These are phyloP conservation scores for Pythium periplocum DNA, from an alignment of 352 stramenopile species.

Conservation along the genomic window DNA sequence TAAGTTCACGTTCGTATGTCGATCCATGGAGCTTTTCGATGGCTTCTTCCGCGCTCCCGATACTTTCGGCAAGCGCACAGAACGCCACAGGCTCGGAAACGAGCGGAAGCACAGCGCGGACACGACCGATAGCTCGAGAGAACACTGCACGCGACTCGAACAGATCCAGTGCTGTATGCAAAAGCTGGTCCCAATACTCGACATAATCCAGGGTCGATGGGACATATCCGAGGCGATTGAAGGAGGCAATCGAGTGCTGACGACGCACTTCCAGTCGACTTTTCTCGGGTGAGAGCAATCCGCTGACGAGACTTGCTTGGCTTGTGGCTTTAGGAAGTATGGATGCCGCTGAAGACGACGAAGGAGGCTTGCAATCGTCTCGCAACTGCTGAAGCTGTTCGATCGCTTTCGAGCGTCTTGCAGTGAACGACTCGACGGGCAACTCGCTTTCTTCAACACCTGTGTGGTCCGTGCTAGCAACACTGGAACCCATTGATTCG, in stretches of 20 bases:
- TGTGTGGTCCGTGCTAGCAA: background rate
- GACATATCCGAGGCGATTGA: constrained; percentile 57
- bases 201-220: constrained; percentile 37
- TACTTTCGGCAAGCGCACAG: constrained; percentile 51
- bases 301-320: constrained; percentile 16
- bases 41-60: constrained; percentile 38
- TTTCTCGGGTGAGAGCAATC: constrained; percentile 36
- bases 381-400: constrained; percentile 8
- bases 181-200: constrained; percentile 53
- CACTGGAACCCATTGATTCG: background rate
- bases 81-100: constrained; percentile 46
- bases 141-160: constrained; percentile 40
- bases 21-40: constrained; percentile 48
- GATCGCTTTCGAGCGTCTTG: constrained; percentile 7
- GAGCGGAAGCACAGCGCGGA: constrained; percentile 34
- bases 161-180: constrained; percentile 33
- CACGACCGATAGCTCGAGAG: constrained; percentile 32
- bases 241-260: constrained; percentile 60
- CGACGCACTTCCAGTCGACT: constrained; percentile 44
- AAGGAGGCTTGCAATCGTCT: background rate
- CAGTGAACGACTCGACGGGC: constrained; percentile 2
- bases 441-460: background rate
- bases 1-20: constrained; percentile 52
- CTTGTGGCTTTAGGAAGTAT: background rate
- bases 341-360: too few species aligned